These are phyloP conservation scores for Claviceps sp. DNA, from an alignment of 2,329 filamentous ascomycete genomes.

Conservation along the genomic window DNA sequence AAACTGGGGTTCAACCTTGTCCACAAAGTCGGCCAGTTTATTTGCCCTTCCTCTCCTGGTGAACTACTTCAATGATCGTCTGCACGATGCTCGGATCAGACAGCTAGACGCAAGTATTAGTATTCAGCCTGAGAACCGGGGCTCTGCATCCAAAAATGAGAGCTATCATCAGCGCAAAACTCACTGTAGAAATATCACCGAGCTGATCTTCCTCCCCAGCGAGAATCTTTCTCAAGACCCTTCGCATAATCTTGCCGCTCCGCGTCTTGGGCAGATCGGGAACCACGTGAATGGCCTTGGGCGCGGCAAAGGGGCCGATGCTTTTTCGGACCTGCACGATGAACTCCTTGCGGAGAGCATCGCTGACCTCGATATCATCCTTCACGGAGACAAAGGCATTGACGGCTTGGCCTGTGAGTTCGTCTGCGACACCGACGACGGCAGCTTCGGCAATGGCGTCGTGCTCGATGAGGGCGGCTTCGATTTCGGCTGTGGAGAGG, in stretches of 20 bases:
- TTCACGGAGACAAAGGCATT: conserved; percentile 94
- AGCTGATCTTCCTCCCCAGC: conserved; percentile 95
- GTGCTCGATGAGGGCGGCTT: conserved; percentile 92
- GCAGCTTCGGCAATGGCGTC: conserved; percentile 81
- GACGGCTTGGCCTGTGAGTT: conserved; percentile 92
- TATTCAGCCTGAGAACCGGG: not conserved
- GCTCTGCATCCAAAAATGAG: no score
- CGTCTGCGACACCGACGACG: conserved; percentile 84
- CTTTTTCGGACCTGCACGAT: conserved; percentile 91
- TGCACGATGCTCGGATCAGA: conserved; percentile 82
- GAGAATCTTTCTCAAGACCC: conserved; percentile 92
- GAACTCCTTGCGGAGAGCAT: conserved; percentile 83
- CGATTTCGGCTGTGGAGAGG: conserved; percentile 93
- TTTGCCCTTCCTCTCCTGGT: conserved; percentile 39
- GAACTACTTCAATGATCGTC: conserved; percentile 75
- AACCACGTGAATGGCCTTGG: conserved; percentile 83
- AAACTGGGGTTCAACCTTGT: no score
- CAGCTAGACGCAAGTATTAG: conserved; percentile 38
- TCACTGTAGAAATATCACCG: conserved; percentile 81
- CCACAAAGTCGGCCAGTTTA: not conserved
- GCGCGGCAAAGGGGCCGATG: conserved; percentile 93
- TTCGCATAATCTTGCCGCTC: conserved; percentile 97
- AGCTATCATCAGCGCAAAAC: conserved; percentile 14
- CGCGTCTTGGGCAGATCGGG: conserved; percentile 94
- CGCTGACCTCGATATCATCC: conserved; percentile 60